Evolutionary conservation across 2,329 filamentous ascomycete species (phyloP).

Genomic region (Phaeosphaeria sp.): DNA sequence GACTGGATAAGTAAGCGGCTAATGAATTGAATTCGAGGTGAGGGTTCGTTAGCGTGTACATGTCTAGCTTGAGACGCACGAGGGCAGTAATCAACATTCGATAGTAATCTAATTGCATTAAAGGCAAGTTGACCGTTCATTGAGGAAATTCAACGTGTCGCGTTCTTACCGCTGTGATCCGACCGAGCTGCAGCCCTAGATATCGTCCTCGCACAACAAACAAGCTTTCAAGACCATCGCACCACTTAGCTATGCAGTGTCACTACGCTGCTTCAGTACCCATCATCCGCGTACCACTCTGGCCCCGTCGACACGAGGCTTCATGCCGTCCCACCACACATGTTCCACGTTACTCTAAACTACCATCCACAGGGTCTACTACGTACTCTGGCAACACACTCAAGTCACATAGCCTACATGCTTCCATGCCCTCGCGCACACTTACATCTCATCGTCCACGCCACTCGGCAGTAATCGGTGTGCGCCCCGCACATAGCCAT

Average conservation of each 20-base stretch:
- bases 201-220: background rate
- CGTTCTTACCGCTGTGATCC: background rate
- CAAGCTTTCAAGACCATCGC: background rate
- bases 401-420: background rate
- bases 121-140: no score
- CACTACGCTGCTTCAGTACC: background rate
- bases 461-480: constrained; percentile 17
- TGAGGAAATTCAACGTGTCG: no score
- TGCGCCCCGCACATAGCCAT: constrained; percentile 12
- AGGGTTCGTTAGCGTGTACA: no score
- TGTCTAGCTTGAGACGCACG: no score
- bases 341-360: background rate
- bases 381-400: background rate
- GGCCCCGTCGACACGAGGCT: background rate
- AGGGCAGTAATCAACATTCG: no score
- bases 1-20: no score
- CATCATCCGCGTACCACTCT: background rate
- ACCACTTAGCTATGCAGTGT: background rate
- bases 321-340: background rate
- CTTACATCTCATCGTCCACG: background rate
- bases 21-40: no score
- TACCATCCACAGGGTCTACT: no score
- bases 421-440: no score
- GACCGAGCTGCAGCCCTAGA: background rate
- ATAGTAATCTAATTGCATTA: no score